Conservation (phyloP, 345 rosid species). For the Gynandropsis gynandra region DNA sequence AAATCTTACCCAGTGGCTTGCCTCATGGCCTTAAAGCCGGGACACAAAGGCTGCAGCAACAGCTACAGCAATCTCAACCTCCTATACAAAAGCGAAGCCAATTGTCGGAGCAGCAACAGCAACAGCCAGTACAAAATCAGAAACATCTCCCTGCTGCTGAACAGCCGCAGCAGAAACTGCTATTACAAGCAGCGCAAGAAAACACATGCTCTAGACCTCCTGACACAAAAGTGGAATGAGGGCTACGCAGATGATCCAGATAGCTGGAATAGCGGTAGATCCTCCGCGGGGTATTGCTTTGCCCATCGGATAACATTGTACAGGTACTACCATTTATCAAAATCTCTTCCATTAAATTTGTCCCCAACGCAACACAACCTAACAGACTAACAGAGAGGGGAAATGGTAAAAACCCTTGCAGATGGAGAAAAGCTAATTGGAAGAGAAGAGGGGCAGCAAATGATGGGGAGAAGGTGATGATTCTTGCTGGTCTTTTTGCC, state of each 20-base stretch:
- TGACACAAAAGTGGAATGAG: constrained; percentile 52
- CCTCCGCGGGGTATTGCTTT: constrained; percentile 43
- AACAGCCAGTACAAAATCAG: constrained; percentile 17
- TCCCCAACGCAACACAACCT: neutral
- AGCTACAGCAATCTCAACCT: constrained; percentile 36
- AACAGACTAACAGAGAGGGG: constrained; percentile 5
- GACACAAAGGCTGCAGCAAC: constrained; percentile 32
- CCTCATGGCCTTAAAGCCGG: constrained; percentile 29
- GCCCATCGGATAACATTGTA: constrained; percentile 57
- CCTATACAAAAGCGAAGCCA: constrained; percentile 38
- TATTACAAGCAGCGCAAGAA: constrained; percentile 36
- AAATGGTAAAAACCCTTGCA: constrained; percentile 9
- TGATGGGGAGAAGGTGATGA: constrained; percentile 9
- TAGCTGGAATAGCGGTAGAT: constrained; percentile 35
- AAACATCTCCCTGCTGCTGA: constrained; percentile 14
- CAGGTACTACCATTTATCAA: constrained; percentile 44
- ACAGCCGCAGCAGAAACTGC: constrained; percentile 26
- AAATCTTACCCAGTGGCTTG: constrained; percentile 6
- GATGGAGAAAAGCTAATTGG: constrained; percentile 18
- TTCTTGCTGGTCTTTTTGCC: constrained; percentile 13
- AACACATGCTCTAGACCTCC: constrained; percentile 20
- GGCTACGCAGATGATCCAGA: constrained; percentile 21
- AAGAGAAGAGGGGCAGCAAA: constrained; percentile 1
- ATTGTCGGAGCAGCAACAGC: constrained; percentile 46
- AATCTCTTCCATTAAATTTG: neutral